These are phyloP conservation scores for Gastrolobium villosum DNA, from an alignment of 306 rosid species.

Conservation along the genomic window DNA sequence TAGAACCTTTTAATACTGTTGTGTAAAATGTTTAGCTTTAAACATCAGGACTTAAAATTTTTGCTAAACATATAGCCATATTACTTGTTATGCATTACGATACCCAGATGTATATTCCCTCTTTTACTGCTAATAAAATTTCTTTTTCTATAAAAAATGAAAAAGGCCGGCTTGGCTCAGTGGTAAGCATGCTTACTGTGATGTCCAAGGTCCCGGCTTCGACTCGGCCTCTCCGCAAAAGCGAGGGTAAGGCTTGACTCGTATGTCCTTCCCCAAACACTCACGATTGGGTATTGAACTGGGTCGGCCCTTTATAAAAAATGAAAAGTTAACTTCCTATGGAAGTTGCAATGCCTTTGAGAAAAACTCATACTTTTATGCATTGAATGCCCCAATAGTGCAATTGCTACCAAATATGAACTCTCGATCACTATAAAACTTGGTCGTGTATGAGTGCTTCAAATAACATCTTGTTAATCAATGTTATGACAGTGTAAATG, in stretches of 20 bases:
- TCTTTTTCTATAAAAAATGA: background rate
- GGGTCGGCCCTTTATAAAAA: too few relatives aligned
- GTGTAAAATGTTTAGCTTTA: conserved; percentile 21
- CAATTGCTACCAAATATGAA: conserved; percentile 27
- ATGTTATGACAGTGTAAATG: conserved; percentile 71
- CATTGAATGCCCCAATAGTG: background rate
- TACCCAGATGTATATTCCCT: background rate
- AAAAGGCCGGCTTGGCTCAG: too few relatives aligned
- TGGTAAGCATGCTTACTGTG: too few relatives aligned
- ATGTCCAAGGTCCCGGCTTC: too few relatives aligned
- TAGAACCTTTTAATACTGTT: background rate
- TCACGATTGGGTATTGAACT: too few relatives aligned
- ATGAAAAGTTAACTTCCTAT: background rate
- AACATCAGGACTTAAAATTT: background rate
- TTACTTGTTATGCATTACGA: background rate
- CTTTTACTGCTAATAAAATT: background rate
- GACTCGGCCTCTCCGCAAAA: too few relatives aligned
- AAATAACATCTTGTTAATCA: conserved; percentile 44
- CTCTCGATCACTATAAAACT: background rate
- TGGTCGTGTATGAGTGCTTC: conserved; percentile 26
- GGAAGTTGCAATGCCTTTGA: background rate
- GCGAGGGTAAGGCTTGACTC: too few relatives aligned
- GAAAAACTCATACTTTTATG: background rate
- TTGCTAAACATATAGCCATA: conserved; percentile 1
- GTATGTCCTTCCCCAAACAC: too few relatives aligned